A percentile compares a stretch with the other conserved stretches of the same genome.
Conservation (phyloP, 305 asterid genomes). For the Solanum hybrid region DNA sequence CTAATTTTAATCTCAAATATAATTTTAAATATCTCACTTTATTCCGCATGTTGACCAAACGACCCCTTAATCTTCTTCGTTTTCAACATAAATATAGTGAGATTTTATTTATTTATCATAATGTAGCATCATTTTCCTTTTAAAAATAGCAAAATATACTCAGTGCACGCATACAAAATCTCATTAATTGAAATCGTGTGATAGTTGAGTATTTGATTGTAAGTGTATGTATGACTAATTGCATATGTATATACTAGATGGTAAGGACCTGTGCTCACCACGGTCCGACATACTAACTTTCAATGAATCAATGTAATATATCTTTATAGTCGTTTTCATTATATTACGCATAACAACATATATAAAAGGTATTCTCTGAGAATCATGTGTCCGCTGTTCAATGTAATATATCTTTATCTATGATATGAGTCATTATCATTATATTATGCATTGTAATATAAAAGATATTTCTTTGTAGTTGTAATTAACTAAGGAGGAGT, state of each 20-base stretch:
- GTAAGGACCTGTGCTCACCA: background rate
- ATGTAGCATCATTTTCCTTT: background rate
- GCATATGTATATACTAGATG: background rate
- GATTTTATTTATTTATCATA: background rate
- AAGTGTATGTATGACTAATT: background rate
- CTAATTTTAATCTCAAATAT: background rate
- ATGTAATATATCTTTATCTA: too few relatives aligned
- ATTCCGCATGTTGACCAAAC: rapidly evolving
- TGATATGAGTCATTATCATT: background rate
- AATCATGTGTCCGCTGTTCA: too few relatives aligned
- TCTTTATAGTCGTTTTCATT: too few relatives aligned
- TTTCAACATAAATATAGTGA: background rate
- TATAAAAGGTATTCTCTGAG: too few relatives aligned
- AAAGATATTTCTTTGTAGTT: background rate
- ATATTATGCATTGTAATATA: background rate
- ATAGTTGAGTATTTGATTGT: background rate
- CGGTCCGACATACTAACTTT: too few relatives aligned
- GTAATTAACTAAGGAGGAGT: background rate
- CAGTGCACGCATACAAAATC: background rate
- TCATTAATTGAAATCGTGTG: background rate
- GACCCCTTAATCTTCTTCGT: background rate
- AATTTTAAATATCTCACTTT: rapidly evolving
- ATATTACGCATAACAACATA: too few relatives aligned
- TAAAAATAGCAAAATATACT: background rate
- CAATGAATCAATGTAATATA: too few relatives aligned